Conservation (phyloP, 306 rosid genomes). For the Begonia peltatifolia region DNA sequence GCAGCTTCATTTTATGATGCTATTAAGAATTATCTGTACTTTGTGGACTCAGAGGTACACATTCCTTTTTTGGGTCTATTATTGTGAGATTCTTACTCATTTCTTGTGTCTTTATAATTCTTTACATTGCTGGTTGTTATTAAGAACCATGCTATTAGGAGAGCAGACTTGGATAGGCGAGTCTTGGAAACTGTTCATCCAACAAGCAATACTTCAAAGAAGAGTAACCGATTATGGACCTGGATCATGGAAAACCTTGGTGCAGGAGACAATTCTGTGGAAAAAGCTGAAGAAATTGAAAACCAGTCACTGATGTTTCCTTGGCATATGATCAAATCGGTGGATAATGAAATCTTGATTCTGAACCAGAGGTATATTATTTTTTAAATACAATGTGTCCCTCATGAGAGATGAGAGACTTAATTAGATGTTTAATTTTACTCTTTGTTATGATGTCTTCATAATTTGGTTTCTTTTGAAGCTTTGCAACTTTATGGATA, state of each 20-base stretch:
- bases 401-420: background rate
- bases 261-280: constrained; percentile 25
- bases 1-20: constrained; percentile 68
- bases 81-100: background rate
- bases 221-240: constrained; percentile 34
- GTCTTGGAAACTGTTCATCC: constrained; percentile 65
- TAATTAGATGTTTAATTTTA: background rate
- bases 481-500: constrained; percentile 63
- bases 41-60: constrained; percentile 88
- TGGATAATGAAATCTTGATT: constrained; percentile 38
- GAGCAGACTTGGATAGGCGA: constrained; percentile 61
- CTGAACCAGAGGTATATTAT: constrained; percentile 44
- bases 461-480: constrained; percentile 14
- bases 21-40: constrained; percentile 57
- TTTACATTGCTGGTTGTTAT: constrained; percentile 8
- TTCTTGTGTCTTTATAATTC: background rate
- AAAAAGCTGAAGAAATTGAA: constrained; percentile 37
- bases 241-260: constrained; percentile 60
- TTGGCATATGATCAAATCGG: constrained; percentile 75
- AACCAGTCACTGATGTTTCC: constrained; percentile 45
- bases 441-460: no score
- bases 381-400: background rate
- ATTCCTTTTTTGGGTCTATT: constrained; percentile 1
- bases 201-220: constrained; percentile 20
- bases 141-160: constrained; percentile 90